A percentile compares a stretch with the other conserved stretches of the same genome.
phyloP scores from a whole-genome alignment of 2,329 filamentous ascomycete species.

The Scleromitrula shiraiana region DNA sequence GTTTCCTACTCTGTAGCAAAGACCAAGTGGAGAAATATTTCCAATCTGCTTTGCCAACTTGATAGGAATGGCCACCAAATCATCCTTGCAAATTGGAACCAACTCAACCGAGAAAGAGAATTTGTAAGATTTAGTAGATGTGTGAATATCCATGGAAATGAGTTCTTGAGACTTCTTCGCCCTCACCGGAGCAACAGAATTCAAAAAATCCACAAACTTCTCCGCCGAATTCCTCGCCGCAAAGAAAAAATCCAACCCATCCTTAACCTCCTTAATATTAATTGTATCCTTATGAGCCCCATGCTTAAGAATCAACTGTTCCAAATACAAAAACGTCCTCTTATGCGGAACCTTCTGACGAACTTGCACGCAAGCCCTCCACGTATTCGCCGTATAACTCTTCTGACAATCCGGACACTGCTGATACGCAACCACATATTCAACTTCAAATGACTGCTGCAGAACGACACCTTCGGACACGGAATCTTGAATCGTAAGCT shows the following conservation, averaged over 20 bases:
- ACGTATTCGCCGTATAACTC: constrained; percentile 93
- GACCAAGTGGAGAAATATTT: constrained; percentile 77
- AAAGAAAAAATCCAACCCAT: constrained; percentile 95
- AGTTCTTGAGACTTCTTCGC: constrained; percentile 84
- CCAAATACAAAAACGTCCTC: constrained; percentile 72
- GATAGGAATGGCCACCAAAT: constrained; percentile 86
- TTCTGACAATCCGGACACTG: constrained; percentile 95
- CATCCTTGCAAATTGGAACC: constrained; percentile 94
- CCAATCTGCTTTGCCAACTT: constrained; percentile 80
- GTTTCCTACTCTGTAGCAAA: constrained; percentile 86
- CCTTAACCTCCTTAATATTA: constrained; percentile 95
- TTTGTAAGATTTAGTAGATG: constrained; percentile 85
- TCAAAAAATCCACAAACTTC: constrained; percentile 84
- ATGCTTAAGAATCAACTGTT: constrained; percentile 94
- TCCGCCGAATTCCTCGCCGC: constrained; percentile 83
- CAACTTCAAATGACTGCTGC: constrained; percentile 92
- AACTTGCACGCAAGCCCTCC: constrained; percentile 88
- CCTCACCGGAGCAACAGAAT: constrained; percentile 69
- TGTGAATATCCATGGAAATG: constrained; percentile 90
- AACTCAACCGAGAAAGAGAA: constrained; percentile 86
- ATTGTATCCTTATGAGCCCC: constrained; percentile 85
- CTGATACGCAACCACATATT: constrained; percentile 83
- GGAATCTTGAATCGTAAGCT: constrained; percentile 80
- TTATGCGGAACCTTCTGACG: constrained; percentile 96
- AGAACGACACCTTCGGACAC: constrained; percentile 58